phyloP scores from a whole-genome alignment of 257 asterid genomes.

The Scutellaria baicalensis region DNA sequence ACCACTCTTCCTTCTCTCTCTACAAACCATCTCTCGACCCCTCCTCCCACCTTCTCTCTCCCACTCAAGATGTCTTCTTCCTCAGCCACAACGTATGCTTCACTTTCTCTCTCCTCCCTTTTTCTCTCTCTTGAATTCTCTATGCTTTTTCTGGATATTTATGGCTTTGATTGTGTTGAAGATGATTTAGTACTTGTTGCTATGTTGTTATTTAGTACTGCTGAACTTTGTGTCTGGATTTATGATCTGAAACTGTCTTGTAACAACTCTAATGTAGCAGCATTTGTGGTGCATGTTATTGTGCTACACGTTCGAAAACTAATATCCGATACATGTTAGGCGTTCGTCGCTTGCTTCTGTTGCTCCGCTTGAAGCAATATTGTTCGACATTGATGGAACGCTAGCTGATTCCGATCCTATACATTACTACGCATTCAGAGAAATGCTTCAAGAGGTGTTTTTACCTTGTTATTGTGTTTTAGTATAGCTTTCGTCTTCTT shows the following conservation, averaged over 20 bases:
- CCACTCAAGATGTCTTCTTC: constrained; percentile 25
- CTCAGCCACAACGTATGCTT: constrained; percentile 8
- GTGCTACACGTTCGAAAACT: neutral
- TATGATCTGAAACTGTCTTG: neutral
- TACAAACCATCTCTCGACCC: neutral
- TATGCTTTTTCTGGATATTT: neutral
- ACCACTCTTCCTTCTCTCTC: neutral
- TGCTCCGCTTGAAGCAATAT: constrained; percentile 67
- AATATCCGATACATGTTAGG: constrained; percentile 10
- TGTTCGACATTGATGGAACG: constrained; percentile 88
- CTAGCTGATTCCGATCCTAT: constrained; percentile 77
- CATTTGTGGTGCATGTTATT: neutral
- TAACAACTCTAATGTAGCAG: neutral
- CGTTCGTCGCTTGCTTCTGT: constrained; percentile 42
- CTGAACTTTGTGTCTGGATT: neutral
- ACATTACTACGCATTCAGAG: constrained; percentile 69
- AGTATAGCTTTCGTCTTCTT: neutral
- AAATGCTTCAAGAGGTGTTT: constrained; percentile 84
- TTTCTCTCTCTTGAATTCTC: neutral
- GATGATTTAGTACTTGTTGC: neutral
- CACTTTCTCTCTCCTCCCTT: neutral
- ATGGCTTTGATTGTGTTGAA: neutral
- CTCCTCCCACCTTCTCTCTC: constrained; percentile 5
- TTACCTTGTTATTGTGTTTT: neutral
- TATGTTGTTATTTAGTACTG: neutral